Base-by-base conservation (phyloP, 140 eudicot species). In the Bidens hawaiensis region DNA sequence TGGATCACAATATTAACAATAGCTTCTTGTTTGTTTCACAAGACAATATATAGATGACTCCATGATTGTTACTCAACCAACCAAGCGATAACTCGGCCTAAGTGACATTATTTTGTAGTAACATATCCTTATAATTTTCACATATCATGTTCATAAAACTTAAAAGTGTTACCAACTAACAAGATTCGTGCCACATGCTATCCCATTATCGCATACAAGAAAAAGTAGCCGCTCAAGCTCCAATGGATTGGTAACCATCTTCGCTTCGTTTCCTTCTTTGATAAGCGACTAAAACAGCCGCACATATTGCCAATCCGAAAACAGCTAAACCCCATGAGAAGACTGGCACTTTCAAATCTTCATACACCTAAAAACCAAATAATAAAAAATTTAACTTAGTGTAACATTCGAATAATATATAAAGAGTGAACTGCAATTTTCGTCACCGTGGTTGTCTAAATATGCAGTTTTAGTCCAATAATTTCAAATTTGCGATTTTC, bases 251-350 rank as follows among this genome's bases (percentile, higher is more conserved):
- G 46, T 79, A 83, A 1, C 83, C 83, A 9, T 67, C 76, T 33
- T 69, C 52, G 22, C 26, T 52, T 23, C 30, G 79, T 49, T 61
- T 53, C 50, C 64, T 68, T 43, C 68, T 31, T 22, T 27, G 65
- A 43, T 79, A 69, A 36, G 65, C 73, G 65, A 73, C 78, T 7
- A 70, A 33, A 48, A 50, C 64, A 14, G 81, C 72, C 4, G 72
- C 73, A 47, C 52, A 72, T 54, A 79, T 62, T n/a, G 67, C 68
- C 58, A 72, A 59, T 40, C 74, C 82, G 17, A 71, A 59, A 22
- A 68, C 53, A 19, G 65, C 81, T 28, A 64, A 51, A 36, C 71
- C 77, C 79, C 82, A 75, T 8, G 47, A 22, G 24, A 64, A 58
- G 38, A 21, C 60, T 25, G 81, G 65, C 18, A 41, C 34, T n/a